A percentile compares a stretch with the other conserved stretches of the same genome.
Evolutionary conservation across 176 grass and related monocot genomes (phyloP).

Genomic region (Hordeum vulgare): MorexV3_pseudomolecules_assembly NC_058519.1:203254169-203254668

Average conservation of each 20-base stretch:
- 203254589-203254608: constrained; percentile 15
- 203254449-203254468: constrained; percentile 82
- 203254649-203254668: neutral
- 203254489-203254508: constrained; percentile 69
- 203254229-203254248: neutral
- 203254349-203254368: constrained; percentile 83
- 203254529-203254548: constrained; percentile 70
- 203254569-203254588: constrained; percentile 85
- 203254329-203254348: constrained; percentile 92
- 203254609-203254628: neutral
- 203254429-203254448: constrained; percentile 39
- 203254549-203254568: constrained; percentile 96
- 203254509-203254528: constrained; percentile 70
- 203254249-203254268: neutral
- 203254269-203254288: neutral
- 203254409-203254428: constrained; percentile 65
- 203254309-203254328: constrained; percentile 74
- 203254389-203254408: constrained; percentile 98
- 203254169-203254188: neutral
- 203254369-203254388: constrained; percentile 98
- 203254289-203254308: neutral
- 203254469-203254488: constrained; percentile 79
- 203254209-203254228: neutral
- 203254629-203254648: neutral
- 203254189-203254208: neutral